Base-by-base conservation (phyloP, 495 filamentous ascomycete species). In the Penicillium antarcticum region DNA sequence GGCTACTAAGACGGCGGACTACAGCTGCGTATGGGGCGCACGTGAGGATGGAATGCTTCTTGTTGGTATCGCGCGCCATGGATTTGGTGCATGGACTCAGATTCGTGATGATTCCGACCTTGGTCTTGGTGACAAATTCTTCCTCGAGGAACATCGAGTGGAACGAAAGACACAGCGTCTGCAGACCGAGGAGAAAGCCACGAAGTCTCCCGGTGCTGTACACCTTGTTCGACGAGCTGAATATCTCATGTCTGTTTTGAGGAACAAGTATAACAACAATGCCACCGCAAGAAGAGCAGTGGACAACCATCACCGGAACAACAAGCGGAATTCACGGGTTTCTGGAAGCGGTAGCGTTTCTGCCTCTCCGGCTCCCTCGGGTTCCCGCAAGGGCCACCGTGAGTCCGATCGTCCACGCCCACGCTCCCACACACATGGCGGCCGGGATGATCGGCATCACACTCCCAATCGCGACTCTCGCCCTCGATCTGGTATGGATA, bases 41-140 rank as follows among this genome's bases (percentile, higher is more conserved):
- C 82, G 85, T 39, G 95, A 99, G 71, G 94, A 99, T 62, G 94
- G 88, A 29, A 99, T 99, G 94, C 84, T 99, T 38, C 88, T 91
- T 48, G 82, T 97, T 24, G 94, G 94, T 45, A 96, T 99, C 56
- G 83, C 86, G 49, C 81, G 87, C 35, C 92, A 97, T 64, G 94
- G 94, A 2, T 97, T 95, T 65, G 94, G 94, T 45, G 90, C 91
- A 14, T 99, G 94, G 94, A 77, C 81, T 3, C 81, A 87, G 52
- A 97, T 99, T 59, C 84, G 92, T 9, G 95, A 97, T 57, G 94
- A 99, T 61, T 75, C 82, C 5, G 91, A 96, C 44, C 80, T 99
- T 14, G 85, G 79, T 4, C 85, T 99, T 71, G 76, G 77, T 3
- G 94, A 96, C 55, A 97, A 96, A 63, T 91, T 97, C 65, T 99